Evolutionary conservation across 768 basidiomycete species (phyloP).

Genomic region (Podaxis sp.): DNA sequence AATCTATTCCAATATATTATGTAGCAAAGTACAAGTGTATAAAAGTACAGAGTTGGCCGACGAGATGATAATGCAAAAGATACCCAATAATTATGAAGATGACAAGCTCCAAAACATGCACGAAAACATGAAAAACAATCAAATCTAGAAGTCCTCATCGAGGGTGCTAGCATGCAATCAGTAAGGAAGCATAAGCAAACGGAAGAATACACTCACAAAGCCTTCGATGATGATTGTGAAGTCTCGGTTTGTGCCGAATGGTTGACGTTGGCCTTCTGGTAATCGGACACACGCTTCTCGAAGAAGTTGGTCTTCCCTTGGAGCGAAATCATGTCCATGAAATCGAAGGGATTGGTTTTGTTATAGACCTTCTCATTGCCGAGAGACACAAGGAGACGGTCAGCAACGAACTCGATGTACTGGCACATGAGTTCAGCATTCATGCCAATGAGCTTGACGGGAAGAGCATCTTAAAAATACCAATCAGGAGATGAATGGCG

Average conservation of each 20-base stretch:
- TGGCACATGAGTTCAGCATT: constrained; percentile 88
- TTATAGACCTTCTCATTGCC: constrained; percentile 88
- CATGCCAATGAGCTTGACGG: constrained; percentile 91
- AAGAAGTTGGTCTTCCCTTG: constrained; percentile 99
- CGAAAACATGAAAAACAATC: constrained; percentile 9
- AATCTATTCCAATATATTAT: constrained; percentile 2
- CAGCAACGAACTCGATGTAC: constrained; percentile 92
- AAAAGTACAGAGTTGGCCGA: constrained; percentile 12
- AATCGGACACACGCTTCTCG: constrained; percentile 92
- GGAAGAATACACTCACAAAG: constrained; percentile 28
- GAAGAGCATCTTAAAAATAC: constrained; percentile 71
- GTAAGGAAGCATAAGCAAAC: constrained; percentile 7
- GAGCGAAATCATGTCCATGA: constrained; percentile 94
- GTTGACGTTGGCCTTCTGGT: constrained; percentile 66
- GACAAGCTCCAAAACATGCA: background rate
- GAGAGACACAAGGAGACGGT: constrained; percentile 83
- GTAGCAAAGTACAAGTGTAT: constrained; percentile 7
- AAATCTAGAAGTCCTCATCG: constrained; percentile 35
- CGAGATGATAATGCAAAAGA: constrained; percentile 7
- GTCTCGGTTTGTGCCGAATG: constrained; percentile 44
- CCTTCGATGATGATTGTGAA: constrained; percentile 26
- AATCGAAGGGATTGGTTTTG: constrained; percentile 85
- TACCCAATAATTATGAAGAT: constrained; percentile 13
- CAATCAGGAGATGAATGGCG: constrained; percentile 36
- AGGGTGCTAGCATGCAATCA: constrained; percentile 24